Percentiles rank a stretch among this genome's conserved stretches.
Conservation (phyloP, 2,329 filamentous ascomycete genomes). For the Aspergillus sclerotialis region DNA sequence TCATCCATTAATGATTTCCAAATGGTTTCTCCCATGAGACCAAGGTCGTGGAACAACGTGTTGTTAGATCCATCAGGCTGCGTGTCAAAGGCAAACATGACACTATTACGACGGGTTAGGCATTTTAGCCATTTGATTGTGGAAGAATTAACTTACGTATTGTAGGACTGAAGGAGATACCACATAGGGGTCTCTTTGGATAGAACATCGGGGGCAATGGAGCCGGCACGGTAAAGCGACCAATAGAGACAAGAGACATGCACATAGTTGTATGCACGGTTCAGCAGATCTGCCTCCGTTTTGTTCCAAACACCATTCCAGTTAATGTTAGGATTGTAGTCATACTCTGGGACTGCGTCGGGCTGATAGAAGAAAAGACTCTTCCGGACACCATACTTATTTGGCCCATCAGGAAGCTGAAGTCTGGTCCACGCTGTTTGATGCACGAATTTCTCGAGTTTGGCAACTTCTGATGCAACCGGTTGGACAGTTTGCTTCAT, state of each 20-base stretch:
- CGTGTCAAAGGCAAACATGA: conserved; percentile 26
- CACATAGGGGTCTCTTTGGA: conserved; percentile 42
- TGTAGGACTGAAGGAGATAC: conserved; percentile 51
- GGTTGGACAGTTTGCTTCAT: conserved; percentile 52
- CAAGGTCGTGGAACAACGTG: conserved; percentile 8
- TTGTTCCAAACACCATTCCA: conserved; percentile 50
- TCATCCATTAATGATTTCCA: conserved; percentile 49
- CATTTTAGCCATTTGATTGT: background rate
- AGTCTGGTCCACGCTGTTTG: conserved; percentile 42
- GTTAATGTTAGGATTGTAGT: conserved; percentile 38
- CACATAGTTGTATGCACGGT: conserved; percentile 54
- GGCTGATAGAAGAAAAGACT: conserved; percentile 54
- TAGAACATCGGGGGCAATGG: conserved; percentile 42
- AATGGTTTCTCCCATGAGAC: conserved; percentile 56
- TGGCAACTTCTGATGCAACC: conserved; percentile 41
- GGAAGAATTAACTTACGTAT: conserved; percentile 36
- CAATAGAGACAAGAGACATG: conserved; percentile 52
- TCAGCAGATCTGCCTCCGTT: conserved; percentile 37
- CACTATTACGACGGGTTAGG: background rate
- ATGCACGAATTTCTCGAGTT: conserved; percentile 50
- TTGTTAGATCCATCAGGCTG: conserved; percentile 15
- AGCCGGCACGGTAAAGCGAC: conserved; percentile 50
- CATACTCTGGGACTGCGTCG: conserved; percentile 34
- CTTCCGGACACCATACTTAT: conserved; percentile 45
- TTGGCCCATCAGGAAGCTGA: conserved; percentile 35